A percentile compares a stretch with the other conserved stretches of the same genome.
Conservation (phyloP, 1,139 yeast species). For the Pneumocystis murina region DNA sequence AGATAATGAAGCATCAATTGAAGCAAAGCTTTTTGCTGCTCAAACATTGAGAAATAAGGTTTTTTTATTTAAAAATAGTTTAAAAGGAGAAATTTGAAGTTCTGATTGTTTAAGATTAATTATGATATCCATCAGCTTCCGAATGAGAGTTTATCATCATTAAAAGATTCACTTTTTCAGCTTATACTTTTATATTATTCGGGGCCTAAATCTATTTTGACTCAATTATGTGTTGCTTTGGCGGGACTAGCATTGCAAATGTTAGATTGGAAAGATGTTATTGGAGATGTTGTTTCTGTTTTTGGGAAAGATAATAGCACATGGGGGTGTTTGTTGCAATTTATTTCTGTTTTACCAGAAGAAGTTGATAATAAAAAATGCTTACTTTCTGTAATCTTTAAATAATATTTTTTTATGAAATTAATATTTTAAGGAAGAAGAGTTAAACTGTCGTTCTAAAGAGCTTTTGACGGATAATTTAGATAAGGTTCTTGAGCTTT, state of each 20-base stretch:
- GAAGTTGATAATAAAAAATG: conserved; percentile 68
- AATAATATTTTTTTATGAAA: not conserved
- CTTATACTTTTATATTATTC: conserved; percentile 37
- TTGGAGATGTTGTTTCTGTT: conserved; percentile 47
- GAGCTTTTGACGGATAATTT: conserved; percentile 55
- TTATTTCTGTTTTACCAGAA: conserved; percentile 77
- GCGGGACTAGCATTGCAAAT: conserved; percentile 72
- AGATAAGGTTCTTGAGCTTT: conserved; percentile 42
- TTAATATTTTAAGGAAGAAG: conserved; percentile 50
- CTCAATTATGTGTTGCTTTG: conserved; percentile 67
- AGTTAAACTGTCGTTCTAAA: conserved; percentile 48
- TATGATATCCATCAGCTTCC: conserved; percentile 75
- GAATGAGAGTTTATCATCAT: conserved; percentile 32
- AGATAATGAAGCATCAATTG: conserved; percentile 25
- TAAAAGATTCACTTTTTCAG: conserved; percentile 49
- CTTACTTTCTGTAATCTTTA: conserved; percentile 30
- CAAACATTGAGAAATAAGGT: conserved; percentile 74
- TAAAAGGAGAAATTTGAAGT: not conserved
- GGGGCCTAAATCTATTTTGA: conserved; percentile 44
- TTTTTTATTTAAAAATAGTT: not conserved
- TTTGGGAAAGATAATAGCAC: conserved; percentile 30
- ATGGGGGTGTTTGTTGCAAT: conserved; percentile 40
- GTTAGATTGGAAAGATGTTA: conserved; percentile 54
- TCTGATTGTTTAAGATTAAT: conserved; percentile 30
- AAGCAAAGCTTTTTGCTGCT: conserved; percentile 66